These are phyloP conservation scores for Vanrija sp. DNA, from an alignment of 1,284 basidiomycete species.

Conservation along the genomic window DNA sequence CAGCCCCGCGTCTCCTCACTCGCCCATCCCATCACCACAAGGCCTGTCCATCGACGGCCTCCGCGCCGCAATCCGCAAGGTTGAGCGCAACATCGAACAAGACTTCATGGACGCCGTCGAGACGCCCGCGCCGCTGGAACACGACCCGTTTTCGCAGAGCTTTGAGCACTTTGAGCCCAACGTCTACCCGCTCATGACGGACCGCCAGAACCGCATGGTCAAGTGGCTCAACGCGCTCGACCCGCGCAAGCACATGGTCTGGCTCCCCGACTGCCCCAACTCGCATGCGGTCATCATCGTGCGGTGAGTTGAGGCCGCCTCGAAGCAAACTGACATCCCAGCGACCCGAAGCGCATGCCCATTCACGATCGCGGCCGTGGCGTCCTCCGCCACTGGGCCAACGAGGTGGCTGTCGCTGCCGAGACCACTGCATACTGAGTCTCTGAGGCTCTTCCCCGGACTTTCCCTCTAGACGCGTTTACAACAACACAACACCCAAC, in stretches of 20 bases:
- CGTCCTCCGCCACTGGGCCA: constrained; percentile 38
- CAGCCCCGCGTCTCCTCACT: not conserved
- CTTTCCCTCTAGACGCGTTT: not conserved
- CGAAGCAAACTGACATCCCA: not conserved
- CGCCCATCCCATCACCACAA: constrained; percentile 17
- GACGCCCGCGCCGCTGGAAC: not conserved
- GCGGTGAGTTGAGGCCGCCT: constrained; percentile 25
- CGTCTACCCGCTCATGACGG: constrained; percentile 28
- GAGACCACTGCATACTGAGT: not conserved
- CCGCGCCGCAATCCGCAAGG: constrained; percentile 29
- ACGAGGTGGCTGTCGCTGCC: constrained; percentile 6
- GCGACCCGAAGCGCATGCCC: constrained; percentile 34
- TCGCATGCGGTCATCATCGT: constrained; percentile 42
- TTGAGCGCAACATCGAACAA: constrained; percentile 35
- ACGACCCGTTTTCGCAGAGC: not conserved
- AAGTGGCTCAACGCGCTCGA: constrained; percentile 36
- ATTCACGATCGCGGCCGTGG: constrained; percentile 39
- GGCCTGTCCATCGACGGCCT: constrained; percentile 34
- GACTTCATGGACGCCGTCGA: constrained; percentile 31
- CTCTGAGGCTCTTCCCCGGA: not conserved
- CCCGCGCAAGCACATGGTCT: constrained; percentile 35
- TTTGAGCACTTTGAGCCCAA: constrained; percentile 1
- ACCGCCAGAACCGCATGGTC: constrained; percentile 37
- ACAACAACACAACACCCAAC: too few relatives aligned
- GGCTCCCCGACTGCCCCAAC: constrained; percentile 41